These are phyloP conservation scores for Aspergillus sp. DNA, from an alignment of 2,329 filamentous ascomycete species.

Conservation along the genomic window DNA sequence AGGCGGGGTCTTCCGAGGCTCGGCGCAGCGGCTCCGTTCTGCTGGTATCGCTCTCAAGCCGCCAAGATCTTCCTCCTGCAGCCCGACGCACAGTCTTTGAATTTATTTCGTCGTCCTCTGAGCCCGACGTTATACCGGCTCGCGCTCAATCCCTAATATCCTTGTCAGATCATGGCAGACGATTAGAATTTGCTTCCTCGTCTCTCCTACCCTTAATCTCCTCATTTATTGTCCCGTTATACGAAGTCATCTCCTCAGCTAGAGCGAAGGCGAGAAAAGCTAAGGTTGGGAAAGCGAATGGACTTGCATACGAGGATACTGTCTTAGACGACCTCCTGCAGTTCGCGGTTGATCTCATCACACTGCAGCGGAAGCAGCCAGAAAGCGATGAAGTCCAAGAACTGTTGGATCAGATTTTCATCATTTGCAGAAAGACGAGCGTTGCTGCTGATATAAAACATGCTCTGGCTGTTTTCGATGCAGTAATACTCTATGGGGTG, in stretches of 20 bases:
- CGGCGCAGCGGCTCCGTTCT: slow-evolving; percentile 36
- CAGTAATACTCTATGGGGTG: slow-evolving; percentile 42
- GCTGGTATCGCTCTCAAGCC: slow-evolving; percentile 37
- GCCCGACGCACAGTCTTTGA: slow-evolving; percentile 37
- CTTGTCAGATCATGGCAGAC: slow-evolving; percentile 45
- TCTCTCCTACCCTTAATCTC: slow-evolving; percentile 42
- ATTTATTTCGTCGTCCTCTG: slow-evolving; percentile 34
- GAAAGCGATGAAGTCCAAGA: slow-evolving; percentile 35
- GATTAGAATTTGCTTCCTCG: slow-evolving; percentile 40
- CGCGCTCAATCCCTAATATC: slow-evolving; percentile 41
- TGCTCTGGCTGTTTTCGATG: slow-evolving; percentile 41
- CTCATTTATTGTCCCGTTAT: slow-evolving; percentile 40
- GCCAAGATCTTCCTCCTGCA: slow-evolving; percentile 40
- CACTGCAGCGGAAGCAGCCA: slow-evolving; percentile 40
- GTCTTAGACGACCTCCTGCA: slow-evolving; percentile 41
- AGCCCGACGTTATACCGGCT: slow-evolving; percentile 38
- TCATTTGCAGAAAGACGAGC: slow-evolving; percentile 42
- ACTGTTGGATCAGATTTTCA: slow-evolving; percentile 39
- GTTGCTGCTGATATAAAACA: slow-evolving; percentile 44
- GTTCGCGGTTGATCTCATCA: slow-evolving; percentile 44
- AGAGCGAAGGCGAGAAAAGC: slow-evolving; percentile 40
- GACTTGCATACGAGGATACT: slow-evolving; percentile 34
- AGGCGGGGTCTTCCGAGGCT: slow-evolving; percentile 36
- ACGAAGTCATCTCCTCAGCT: slow-evolving; percentile 35
- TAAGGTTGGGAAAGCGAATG: slow-evolving; percentile 33